These are phyloP conservation scores for Solanum megistacrolobum DNA, from an alignment of 257 asterid species.

Conservation along the genomic window DNA sequence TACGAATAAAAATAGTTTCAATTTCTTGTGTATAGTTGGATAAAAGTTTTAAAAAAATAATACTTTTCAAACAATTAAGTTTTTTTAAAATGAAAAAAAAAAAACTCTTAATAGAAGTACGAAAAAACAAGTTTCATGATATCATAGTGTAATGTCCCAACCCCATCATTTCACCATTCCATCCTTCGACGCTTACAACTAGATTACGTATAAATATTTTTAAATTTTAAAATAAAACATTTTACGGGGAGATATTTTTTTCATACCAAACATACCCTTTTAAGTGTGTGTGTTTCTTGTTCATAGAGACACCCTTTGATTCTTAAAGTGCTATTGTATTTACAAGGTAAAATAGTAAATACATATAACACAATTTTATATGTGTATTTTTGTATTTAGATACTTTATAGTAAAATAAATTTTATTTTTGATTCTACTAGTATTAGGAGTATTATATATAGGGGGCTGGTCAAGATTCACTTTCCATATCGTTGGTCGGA, in stretches of 20 bases:
- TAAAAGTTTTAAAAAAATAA: no score
- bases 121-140: no score
- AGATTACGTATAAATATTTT: background rate
- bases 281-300: constrained; percentile 1
- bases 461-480: constrained; percentile 1
- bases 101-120: no score
- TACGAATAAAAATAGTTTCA: background rate
- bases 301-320: background rate
- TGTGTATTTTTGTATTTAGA: background rate
- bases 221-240: no score
- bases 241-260: no score
- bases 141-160: background rate
- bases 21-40: background rate
- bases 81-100: no score
- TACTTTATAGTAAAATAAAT: background rate
- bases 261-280: no score
- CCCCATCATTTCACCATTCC: background rate
- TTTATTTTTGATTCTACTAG: background rate
- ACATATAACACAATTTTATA: background rate
- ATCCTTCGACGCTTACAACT: fast-evolving
- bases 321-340: background rate
- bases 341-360: background rate
- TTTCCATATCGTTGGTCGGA: constrained; percentile 4
- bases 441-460: background rate
- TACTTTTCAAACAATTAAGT: no score